Conservation (phyloP, 495 filamentous ascomycete genomes). For the Friedmanniomyces simplex region DNA sequence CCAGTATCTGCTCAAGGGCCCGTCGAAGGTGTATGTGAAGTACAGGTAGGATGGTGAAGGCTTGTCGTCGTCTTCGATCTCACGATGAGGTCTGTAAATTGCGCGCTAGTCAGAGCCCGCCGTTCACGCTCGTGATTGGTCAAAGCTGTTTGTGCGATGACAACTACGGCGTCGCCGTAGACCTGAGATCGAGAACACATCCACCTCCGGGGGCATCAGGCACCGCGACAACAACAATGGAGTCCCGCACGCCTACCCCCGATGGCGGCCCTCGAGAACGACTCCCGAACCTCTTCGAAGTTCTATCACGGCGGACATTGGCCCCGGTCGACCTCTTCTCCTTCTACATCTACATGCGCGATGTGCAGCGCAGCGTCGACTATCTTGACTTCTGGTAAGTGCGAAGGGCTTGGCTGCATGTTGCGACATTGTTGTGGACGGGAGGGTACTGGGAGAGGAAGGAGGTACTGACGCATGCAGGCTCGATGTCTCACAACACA, state of each 20-base stretch:
- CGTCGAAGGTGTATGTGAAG: too few relatives aligned
- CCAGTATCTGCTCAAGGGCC: too few relatives aligned
- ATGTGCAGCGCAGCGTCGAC: constrained; percentile 94
- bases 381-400: constrained; percentile 94
- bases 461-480: constrained; percentile 35
- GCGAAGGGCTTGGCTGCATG: constrained; percentile 14
- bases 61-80: too few relatives aligned
- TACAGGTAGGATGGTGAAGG: too few relatives aligned
- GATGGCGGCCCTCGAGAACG: constrained; percentile 50
- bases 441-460: background rate
- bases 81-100: too few relatives aligned
- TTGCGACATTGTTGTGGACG: background rate
- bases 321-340: constrained; percentile 94
- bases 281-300: constrained; percentile 88
- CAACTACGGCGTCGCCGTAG: too few relatives aligned
- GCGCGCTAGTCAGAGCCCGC: too few relatives aligned
- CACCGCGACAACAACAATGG: constrained; percentile 10
- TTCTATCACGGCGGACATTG: constrained; percentile 79
- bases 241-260: constrained; percentile 19
- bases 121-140: too few relatives aligned
- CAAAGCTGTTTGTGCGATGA: too few relatives aligned
- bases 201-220: too few relatives aligned
- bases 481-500: constrained; percentile 98
- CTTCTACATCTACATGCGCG: constrained; percentile 99
- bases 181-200: too few relatives aligned